These are phyloP conservation scores for Talaromyces ruber DNA, from an alignment of 495 filamentous ascomycete species.

Conservation along the genomic window DNA sequence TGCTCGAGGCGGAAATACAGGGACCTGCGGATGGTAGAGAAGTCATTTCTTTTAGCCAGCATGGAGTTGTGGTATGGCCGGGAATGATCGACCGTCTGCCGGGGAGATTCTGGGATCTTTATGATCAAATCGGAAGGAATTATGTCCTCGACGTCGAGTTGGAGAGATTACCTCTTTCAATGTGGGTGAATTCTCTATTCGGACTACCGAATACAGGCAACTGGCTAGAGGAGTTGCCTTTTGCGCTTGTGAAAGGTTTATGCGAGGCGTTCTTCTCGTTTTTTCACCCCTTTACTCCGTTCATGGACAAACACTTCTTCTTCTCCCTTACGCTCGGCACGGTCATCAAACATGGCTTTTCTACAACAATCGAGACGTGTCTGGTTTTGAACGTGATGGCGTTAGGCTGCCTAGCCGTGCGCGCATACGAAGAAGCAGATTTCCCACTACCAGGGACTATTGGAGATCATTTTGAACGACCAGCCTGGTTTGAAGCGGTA, in stretches of 20 bases:
- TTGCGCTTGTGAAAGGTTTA: conserved; percentile 34
- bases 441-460: conserved; percentile 32
- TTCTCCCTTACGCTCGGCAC: conserved; percentile 35
- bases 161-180: conserved; percentile 27
- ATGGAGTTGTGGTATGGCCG: conserved; percentile 39
- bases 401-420: conserved; percentile 34
- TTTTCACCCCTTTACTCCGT: conserved; percentile 37
- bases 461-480: conserved; percentile 28
- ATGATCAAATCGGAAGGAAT: conserved; percentile 33
- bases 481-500: conserved; percentile 35
- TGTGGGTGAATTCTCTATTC: conserved; percentile 29
- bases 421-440: conserved; percentile 34
- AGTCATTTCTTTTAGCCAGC: conserved; percentile 40
- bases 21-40: conserved; percentile 17
- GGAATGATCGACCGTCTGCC: conserved; percentile 32
- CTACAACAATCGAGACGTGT: conserved; percentile 37
- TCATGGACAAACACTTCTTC: conserved; percentile 40
- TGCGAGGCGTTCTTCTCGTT: conserved; percentile 36
- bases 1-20: conserved; percentile 14
- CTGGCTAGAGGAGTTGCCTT: conserved; percentile 32
- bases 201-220: conserved; percentile 27
- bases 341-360: conserved; percentile 34
- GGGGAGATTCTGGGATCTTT: conserved; percentile 21
- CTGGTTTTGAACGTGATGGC: conserved; percentile 37
- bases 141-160: conserved; percentile 39